phyloP scores from a whole-genome alignment of 768 basidiomycete species.

The Asterophora parasitica region DNA sequence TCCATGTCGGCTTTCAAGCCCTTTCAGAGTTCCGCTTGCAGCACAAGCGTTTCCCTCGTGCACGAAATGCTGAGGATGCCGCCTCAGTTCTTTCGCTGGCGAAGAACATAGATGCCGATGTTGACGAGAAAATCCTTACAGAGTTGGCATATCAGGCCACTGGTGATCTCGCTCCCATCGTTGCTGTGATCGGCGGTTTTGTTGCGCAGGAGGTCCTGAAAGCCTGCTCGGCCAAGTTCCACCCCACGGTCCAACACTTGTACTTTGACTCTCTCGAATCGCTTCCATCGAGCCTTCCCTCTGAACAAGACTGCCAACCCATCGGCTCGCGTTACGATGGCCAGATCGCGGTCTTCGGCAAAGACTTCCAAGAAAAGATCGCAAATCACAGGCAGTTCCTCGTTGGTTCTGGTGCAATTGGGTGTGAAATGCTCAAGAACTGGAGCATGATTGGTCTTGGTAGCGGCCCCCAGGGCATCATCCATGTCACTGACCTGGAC shows the following conservation, averaged over 20 bases:
- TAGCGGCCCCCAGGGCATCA: constrained; percentile 68
- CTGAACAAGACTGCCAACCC: constrained; percentile 81
- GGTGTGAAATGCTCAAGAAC: constrained; percentile 99
- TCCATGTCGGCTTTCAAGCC: constrained; percentile 94
- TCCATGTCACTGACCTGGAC: constrained; percentile 95
- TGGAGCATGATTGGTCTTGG: constrained; percentile 99
- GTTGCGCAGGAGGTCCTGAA: constrained; percentile 98
- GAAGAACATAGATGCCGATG: constrained; percentile 71
- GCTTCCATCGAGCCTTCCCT: constrained; percentile 67
- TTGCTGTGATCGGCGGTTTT: constrained; percentile 94
- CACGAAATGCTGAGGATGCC: constrained; percentile 82
- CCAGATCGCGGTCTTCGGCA: constrained; percentile 96
- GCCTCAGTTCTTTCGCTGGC: constrained; percentile 65
- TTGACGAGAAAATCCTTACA: constrained; percentile 74
- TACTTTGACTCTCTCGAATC: constrained; percentile 99
- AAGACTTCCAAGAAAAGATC: constrained; percentile 87
- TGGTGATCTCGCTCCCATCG: constrained; percentile 85
- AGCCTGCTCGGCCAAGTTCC: constrained; percentile 96
- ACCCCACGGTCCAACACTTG: constrained; percentile 90
- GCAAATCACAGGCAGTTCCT: constrained; percentile 89
- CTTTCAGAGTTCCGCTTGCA: constrained; percentile 71
- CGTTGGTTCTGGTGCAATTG: constrained; percentile 98
- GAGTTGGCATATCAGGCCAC: constrained; percentile 89
- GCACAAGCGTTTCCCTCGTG: constrained; percentile 67
- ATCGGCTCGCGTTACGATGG: constrained; percentile 83